phyloP scores from a whole-genome alignment of 2,329 filamentous ascomycete species.

The Penicillium capsulatum region DNA sequence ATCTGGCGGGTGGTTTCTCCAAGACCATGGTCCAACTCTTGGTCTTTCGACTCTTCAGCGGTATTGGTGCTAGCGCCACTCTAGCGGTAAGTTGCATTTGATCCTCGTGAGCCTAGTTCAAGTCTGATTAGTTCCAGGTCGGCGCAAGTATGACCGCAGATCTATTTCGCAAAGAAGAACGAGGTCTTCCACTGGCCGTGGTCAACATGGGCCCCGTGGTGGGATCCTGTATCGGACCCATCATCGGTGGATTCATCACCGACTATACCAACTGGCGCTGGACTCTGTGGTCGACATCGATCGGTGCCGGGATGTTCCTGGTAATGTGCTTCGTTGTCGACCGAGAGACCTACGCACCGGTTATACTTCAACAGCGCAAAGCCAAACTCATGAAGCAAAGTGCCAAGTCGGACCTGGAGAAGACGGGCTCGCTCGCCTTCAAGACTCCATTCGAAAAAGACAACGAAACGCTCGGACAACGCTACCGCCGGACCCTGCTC shows the following conservation, averaged over 20 bases:
- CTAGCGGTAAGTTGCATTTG: constrained; percentile 5
- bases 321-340: constrained; percentile 53
- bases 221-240: constrained; percentile 48
- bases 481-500: constrained; percentile 36
- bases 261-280: constrained; percentile 33
- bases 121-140: too few relatives aligned
- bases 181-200: too few relatives aligned
- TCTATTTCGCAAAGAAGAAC: too few relatives aligned
- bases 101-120: too few relatives aligned
- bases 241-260: constrained; percentile 59
- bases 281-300: constrained; percentile 53
- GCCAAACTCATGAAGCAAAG: constrained; percentile 38
- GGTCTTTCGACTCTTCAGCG: constrained; percentile 49
- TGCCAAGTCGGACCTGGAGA: constrained; percentile 25
- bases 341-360: constrained; percentile 59
- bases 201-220: not conserved
- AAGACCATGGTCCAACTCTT: constrained; percentile 46
- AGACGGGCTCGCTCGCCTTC: constrained; percentile 26
- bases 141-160: too few relatives aligned
- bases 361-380: constrained; percentile 56
- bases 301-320: constrained; percentile 56
- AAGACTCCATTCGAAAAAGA: constrained; percentile 13
- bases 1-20: constrained; percentile 47
- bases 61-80: constrained; percentile 49
- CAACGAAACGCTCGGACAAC: constrained; percentile 2